Base-by-base conservation (phyloP, 2,329 filamentous ascomycete species). In the Capronia americana region DNA sequence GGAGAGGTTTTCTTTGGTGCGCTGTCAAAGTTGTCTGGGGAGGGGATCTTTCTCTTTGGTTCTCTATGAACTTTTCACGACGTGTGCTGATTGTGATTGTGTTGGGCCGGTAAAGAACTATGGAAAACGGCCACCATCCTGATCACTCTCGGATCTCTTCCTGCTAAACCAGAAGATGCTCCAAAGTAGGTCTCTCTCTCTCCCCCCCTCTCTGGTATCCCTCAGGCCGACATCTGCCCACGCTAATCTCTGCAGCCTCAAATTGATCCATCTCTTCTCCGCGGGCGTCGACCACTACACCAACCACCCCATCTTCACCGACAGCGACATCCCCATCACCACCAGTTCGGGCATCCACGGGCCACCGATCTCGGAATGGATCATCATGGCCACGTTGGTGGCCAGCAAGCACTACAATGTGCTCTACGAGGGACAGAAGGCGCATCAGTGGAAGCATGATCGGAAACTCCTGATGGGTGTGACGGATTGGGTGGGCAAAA, bases 351-450 rank as follows among this genome's bases (percentile, higher is more conserved):
- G 86, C 26, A 83, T 88, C 55, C 86, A 88, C 72, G 86, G 86
- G 1, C 88, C 88, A 0, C 86, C 88, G 64, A 90, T 90, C 57
- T 82, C 87, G 0, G 88, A 90, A 78, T 90, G 88, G 87, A 84
- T 87, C 12, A 76, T 89, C 30, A 81, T 89, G 82, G 88, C 88
- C 71, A 83, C 84, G 61, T 78, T 90, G 2, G 80, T 84, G n/a
- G 79, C 84, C 26, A 83, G 80, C n/a, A 85, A 87, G 67, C 78
- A 82, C 28, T 87, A 86, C 74, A 80, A 82, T 51, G 57, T 77
- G 34, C 74, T 86, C n/a, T 82, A 88, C 57, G 82, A 88, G 57
- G 79, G 81, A 67, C 88, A 90, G 75, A 85, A 85, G 68, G 74
- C 82, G 69, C 84, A 84, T 66, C 69, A 77, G 2, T 90, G 88